These are phyloP conservation scores for Brassica balearica DNA, from an alignment of 441 rosid genomes.

Conservation along the genomic window DNA sequence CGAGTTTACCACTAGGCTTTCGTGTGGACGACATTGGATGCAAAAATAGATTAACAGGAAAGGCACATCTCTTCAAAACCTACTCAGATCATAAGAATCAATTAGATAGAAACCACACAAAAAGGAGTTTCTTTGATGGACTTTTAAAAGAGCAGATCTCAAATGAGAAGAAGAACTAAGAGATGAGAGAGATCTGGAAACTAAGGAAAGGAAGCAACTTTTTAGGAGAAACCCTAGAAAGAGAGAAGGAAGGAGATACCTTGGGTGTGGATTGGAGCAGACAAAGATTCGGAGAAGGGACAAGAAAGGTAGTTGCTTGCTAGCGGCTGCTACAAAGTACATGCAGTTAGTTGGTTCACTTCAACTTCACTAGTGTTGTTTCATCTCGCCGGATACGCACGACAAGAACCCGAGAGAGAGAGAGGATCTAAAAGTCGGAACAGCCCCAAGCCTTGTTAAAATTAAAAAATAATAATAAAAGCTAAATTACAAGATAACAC, in stretches of 20 bases:
- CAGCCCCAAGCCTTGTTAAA: constrained; percentile 3
- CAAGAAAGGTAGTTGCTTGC: constrained; percentile 13
- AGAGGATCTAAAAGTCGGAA: constrained; percentile 21
- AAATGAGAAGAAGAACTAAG: constrained; percentile 28
- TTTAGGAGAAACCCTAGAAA: constrained; percentile 39
- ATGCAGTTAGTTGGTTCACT: constrained; percentile 20
- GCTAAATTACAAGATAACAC: constrained; percentile 34
- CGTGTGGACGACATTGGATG: constrained; percentile 47
- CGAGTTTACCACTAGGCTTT: constrained; percentile 48
- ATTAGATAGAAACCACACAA: constrained; percentile 14
- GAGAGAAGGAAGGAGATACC: constrained; percentile 36
- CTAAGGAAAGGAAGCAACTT: constrained; percentile 32
- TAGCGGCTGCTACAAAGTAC: constrained; percentile 18
- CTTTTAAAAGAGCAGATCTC: constrained; percentile 18
- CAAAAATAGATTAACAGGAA: constrained; percentile 25
- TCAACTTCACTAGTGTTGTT: constrained; percentile 27
- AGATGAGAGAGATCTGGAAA: constrained; percentile 30
- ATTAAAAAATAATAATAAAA: constrained; percentile 24
- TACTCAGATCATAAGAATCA: constrained; percentile 27
- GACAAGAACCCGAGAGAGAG: constrained; percentile 32
- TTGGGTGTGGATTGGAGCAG: constrained; percentile 35
- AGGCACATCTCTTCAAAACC: constrained; percentile 34
- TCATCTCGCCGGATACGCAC: constrained; percentile 41
- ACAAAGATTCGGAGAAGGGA: constrained; percentile 35
- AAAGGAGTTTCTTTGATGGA: neutral